Evolutionary conservation across 2,329 filamentous ascomycete species (phyloP).

Genomic region (Exophiala viscosa): DNA sequence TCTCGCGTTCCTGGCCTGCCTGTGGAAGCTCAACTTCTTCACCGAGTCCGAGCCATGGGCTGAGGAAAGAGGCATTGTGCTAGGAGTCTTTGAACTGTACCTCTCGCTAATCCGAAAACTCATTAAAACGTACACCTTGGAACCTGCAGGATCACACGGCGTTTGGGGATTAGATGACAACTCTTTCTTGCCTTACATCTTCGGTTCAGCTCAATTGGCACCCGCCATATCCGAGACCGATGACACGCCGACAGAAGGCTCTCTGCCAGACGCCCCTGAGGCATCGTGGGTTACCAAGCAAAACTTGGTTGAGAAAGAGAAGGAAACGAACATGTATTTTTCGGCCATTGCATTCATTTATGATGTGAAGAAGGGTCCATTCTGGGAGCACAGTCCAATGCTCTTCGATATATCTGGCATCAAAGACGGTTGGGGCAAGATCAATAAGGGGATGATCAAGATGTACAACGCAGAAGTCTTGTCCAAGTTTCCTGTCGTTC

Average conservation of each 20-base stretch:
- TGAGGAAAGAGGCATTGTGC: conserved; percentile 73
- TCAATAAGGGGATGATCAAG: conserved; percentile 99
- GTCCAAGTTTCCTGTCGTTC: conserved; percentile 96
- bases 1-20: conserved; percentile 77
- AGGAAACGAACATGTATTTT: conserved; percentile 80
- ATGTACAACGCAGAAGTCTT: conserved; percentile 98
- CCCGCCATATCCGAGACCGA: conserved; percentile 65
- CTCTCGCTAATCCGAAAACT: conserved; percentile 74
- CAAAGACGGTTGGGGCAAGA: conserved; percentile 92
- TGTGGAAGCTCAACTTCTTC: conserved; percentile 90
- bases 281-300: conserved; percentile 66
- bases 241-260: conserved; percentile 73
- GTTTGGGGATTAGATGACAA: conserved; percentile 99
- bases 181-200: conserved; percentile 88
- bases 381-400: conserved; percentile 92
- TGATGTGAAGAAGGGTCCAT: conserved; percentile 92
- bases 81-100: conserved; percentile 82
- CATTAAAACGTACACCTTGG: conserved; percentile 86
- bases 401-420: conserved; percentile 93
- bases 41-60: conserved; percentile 43
- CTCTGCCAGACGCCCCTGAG: conserved; percentile 65
- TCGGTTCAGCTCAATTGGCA: conserved; percentile 85
- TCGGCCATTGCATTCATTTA: conserved; percentile 94
- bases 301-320: conserved; percentile 61
- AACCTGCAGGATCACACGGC: conserved; percentile 92